Conservation (phyloP, 257 asterid genomes). For the Fraxinus anomala region DNA sequence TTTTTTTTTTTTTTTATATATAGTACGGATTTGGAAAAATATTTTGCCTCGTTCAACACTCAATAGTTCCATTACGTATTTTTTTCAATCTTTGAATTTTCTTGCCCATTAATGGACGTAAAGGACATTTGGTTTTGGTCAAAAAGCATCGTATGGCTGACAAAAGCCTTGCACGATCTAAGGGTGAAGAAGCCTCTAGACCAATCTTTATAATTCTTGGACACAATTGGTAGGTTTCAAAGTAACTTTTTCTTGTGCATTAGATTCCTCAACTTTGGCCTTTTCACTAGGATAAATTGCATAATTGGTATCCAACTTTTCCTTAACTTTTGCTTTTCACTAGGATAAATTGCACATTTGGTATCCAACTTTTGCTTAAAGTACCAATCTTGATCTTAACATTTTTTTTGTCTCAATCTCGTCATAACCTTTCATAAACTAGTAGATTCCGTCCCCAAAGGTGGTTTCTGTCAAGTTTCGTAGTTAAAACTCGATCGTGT, state of each 20-base stretch:
- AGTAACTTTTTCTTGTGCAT: no score
- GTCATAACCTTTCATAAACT: no score
- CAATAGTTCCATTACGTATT: not conserved
- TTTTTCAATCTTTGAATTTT: not conserved
- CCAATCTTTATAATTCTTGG: not conserved
- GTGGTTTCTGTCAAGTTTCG: no score
- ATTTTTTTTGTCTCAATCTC: no score
- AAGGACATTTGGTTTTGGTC: not conserved
- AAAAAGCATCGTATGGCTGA: conserved; percentile 1
- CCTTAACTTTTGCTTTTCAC: not conserved
- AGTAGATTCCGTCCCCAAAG: no score
- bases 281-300: no score
- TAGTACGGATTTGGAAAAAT: conserved; percentile 24
- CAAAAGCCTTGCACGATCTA: not conserved
- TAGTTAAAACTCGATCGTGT: no score
- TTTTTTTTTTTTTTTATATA: not conserved
- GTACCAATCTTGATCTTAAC: not conserved
- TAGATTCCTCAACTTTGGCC: not conserved
- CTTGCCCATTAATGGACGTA: not conserved
- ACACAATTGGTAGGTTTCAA: not conserved
- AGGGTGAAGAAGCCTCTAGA: not conserved
- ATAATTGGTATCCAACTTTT: no score
- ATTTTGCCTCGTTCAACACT: conserved; percentile 19
- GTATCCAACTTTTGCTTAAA: not conserved
- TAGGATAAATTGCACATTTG: not conserved